Percentiles rank a stretch among this genome's conserved stretches.
Evolutionary conservation across 179 eudicot species (phyloP).

Genomic region (Camellia oleifera): DNA sequence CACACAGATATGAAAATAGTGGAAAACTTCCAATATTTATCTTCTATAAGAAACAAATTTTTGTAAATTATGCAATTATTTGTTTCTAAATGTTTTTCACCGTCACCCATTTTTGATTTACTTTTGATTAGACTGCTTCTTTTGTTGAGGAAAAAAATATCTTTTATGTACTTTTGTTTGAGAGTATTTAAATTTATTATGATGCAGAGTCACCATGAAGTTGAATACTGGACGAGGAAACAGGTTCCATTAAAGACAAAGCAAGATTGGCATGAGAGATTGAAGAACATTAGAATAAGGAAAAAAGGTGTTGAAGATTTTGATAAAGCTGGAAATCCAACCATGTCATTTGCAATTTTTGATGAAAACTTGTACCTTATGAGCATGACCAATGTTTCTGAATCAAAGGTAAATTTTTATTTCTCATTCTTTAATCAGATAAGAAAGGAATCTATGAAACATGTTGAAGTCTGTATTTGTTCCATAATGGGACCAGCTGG

Average conservation of each 20-base stretch:
- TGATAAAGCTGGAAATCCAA: conserved; percentile 57
- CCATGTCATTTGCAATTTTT: conserved; percentile 63
- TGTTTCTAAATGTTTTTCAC: not conserved
- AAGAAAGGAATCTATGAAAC: not conserved
- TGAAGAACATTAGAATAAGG: conserved; percentile 64
- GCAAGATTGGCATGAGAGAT: conserved; percentile 84
- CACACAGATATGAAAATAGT: not conserved
- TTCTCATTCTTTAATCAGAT: not conserved
- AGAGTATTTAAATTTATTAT: not conserved
- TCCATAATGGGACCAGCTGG: no score
- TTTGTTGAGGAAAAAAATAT: not conserved
- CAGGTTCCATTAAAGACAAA: conserved; percentile 68
- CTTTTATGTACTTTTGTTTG: not conserved
- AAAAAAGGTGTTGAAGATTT: conserved; percentile 55
- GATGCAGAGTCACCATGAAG: conserved; percentile 44
- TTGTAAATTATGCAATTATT: not conserved
- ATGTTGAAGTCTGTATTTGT: no score
- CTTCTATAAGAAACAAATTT: not conserved
- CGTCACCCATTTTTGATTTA: not conserved
- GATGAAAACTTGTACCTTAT: conserved; percentile 59
- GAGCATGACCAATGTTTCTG: conserved; percentile 37
- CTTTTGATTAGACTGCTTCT: not conserved
- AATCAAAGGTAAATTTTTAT: conserved; percentile 40
- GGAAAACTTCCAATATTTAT: not conserved
- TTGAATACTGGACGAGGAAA: conserved; percentile 45